A percentile compares a stretch with the other conserved stretches of the same genome.
These are phyloP conservation scores for Rasamsonia emersonii DNA, from an alignment of 2,329 filamentous ascomycete species.

Conservation along the genomic window DNA sequence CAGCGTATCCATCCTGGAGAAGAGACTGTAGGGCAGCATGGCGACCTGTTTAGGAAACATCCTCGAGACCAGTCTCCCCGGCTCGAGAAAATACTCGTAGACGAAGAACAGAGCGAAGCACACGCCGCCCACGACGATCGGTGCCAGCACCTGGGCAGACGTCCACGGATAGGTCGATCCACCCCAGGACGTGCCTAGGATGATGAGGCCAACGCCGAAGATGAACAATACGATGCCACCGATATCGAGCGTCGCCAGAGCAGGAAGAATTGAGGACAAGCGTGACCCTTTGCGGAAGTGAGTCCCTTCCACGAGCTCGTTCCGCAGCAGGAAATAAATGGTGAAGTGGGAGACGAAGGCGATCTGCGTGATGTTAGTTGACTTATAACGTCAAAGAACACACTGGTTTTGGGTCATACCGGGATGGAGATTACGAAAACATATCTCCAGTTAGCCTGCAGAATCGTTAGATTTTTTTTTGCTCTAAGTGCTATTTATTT, in stretches of 20 bases:
- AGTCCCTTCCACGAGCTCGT: slow-evolving; percentile 48
- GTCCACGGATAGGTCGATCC: slow-evolving; percentile 47
- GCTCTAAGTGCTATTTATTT: slow-evolving; percentile 24
- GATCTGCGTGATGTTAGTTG: slow-evolving; percentile 30
- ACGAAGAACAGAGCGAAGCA: slow-evolving; percentile 37
- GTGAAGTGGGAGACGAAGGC: slow-evolving; percentile 44
- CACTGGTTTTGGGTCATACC: slow-evolving; percentile 38
- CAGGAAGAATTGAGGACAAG: slow-evolving; percentile 33
- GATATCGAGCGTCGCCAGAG: slow-evolving; percentile 48
- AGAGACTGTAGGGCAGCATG: slow-evolving; percentile 56
- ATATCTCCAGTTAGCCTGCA: slow-evolving; percentile 53
- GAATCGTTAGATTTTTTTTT: slow-evolving; percentile 32
- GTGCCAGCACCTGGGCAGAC: slow-evolving; percentile 41
- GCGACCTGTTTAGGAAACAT: slow-evolving; percentile 48
- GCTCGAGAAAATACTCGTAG: slow-evolving; percentile 49
- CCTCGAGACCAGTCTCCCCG: slow-evolving; percentile 39
- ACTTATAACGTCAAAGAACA: slow-evolving; percentile 31
- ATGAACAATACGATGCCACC: slow-evolving; percentile 51
- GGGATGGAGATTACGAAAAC: slow-evolving; percentile 59
- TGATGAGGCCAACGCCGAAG: slow-evolving; percentile 45
- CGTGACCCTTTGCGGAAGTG: slow-evolving; percentile 28
- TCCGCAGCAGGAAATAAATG: slow-evolving; percentile 49
- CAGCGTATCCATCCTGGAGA: slow-evolving; percentile 49
- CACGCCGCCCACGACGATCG: slow-evolving; percentile 40
- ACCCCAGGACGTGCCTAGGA: slow-evolving; percentile 50